Base-by-base conservation (phyloP, 1,284 basidiomycete genomes). In the Tylopilus orsonianus region DNA sequence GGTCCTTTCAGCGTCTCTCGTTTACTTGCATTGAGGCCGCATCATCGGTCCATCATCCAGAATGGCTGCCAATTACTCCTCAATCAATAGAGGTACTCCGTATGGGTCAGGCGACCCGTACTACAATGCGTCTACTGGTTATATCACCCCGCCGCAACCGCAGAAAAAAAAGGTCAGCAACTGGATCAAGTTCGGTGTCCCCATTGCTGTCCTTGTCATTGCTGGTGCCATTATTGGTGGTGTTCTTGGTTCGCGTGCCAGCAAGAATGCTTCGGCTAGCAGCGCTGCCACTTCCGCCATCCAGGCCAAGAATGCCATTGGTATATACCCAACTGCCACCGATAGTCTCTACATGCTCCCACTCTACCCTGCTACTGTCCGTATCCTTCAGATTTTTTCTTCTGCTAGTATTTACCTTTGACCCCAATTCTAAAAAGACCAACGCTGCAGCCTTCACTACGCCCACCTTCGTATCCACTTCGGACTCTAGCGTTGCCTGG, bases 361-460 rank as follows among this genome's bases (percentile, higher is more conserved):
- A 5, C 66, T 94, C n/a, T 97, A 93, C 66, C 90, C 90, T 23
- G 84, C 89, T 14, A 87, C 87, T 14, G 89, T 93, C 54, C 72
- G 90, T 78, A 46, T 52, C 51, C 47, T 16, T 41, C 46, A n/a
- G 4, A 1, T 29, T 20, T 38, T 24, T 14, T 29, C 42, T 19
- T 40, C 12, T n/a, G n/a, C 26, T 23, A 18, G 38, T 36, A 24
- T 43, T 46, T 6, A 53, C 14, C 9, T n/a, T 26, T 30, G 14
- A 59, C 19, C 6, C 20, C n/a, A 24, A 8, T 19, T 40, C 30
- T 30, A 41, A 42, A 44, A 16, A 94, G 87, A 95, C 93, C 54
- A 87, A 87, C 64, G 78, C 84, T 27, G 88, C 88, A 44, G 83
- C 80, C 6, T 93, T 87, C 71, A 77, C 83, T 23, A 64, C 72